Conservation (phyloP, 768 basidiomycete species). For the Boletellus ananiceps region DNA sequence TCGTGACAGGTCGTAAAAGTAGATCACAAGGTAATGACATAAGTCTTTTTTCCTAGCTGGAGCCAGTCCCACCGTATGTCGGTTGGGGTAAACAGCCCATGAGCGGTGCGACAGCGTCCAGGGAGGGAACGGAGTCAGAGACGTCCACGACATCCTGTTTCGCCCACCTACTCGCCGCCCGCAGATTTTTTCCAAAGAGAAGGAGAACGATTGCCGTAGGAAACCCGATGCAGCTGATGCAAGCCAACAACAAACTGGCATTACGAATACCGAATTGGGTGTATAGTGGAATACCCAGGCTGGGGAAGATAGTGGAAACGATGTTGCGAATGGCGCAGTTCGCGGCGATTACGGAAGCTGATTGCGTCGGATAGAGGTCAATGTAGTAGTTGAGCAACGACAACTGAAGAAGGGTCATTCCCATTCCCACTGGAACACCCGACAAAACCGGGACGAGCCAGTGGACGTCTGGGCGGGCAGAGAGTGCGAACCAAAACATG, state of each 20-base stretch:
- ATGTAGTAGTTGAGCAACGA: slow-evolving; percentile 25
- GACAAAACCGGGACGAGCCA: slow-evolving; percentile 21
- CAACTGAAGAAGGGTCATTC: slow-evolving; percentile 26
- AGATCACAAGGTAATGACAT: not conserved
- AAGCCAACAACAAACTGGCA: not conserved
- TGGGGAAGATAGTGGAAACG: not conserved
- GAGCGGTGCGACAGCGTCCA: not conserved
- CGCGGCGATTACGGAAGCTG: slow-evolving; percentile 23
- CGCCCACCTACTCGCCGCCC: not conserved
- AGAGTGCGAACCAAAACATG: slow-evolving; percentile 27
- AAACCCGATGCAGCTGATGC: not conserved
- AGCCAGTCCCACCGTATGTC: not conserved
- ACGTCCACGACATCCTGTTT: not conserved
- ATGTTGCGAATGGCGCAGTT: slow-evolving; percentile 4
- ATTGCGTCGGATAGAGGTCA: slow-evolving; percentile 23
- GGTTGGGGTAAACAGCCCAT: not conserved
- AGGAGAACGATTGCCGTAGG: not conserved
- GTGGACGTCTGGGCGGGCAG: slow-evolving; percentile 19
- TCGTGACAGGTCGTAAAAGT: not conserved
- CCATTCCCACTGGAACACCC: slow-evolving; percentile 24
- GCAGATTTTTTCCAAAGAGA: not conserved
- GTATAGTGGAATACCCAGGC: not conserved
- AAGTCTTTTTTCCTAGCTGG: not conserved
- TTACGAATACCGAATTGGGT: not conserved
- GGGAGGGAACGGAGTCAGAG: not conserved